Base-by-base conservation (phyloP, 140 eudicot species). In the Cichorium intybus region DNA sequence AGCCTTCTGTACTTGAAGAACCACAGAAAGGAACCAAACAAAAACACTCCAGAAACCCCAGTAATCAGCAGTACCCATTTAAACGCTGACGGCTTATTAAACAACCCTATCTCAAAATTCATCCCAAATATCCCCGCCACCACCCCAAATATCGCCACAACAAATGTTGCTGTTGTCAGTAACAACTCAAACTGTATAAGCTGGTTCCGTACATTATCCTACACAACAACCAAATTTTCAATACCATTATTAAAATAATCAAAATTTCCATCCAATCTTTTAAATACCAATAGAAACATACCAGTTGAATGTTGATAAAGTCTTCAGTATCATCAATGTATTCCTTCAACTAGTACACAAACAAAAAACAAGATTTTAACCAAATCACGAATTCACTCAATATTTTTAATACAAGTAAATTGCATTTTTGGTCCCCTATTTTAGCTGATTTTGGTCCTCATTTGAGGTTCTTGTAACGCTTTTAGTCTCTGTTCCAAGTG, bases 271-370 rank as follows among this genome's bases (percentile, higher is more conserved):
- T 52, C n/a, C n/a, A n/a, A n/a, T n/a, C n/a, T n/a, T n/a, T n/a
- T n/a, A n/a, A n/a, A n/a, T n/a, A n/a, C n/a, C n/a, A n/a, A n/a
- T n/a, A n/a, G 29, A 60, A 43, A 47, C 86, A 73, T 85, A 93
- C 99, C 94, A 93, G 83, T 77, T 93, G 90, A 65, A 88, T 93
- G 75, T 93, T 93, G 58, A 93, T 93, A 80, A 88, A 88, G 70
- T 83, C 99, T 80, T 93, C 99, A 0, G 99, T 88, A 77, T 93
- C 96, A 70, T 91, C 97, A 63, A 91, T 91, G 66, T 91, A 91
- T 79, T 93, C 99, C 86, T 93, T 93, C 67, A 93, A 76, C 99
- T 93, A 90, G 57, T 45, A 48, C 60, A 56, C 17, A 49, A 33
- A 70, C 71, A 81, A 33, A 35, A 52, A 14, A 22, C 22, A 54